Evolutionary conservation across 148 eudicot species (phyloP).

Genomic region (Camellia lanceoleosa): DNA sequence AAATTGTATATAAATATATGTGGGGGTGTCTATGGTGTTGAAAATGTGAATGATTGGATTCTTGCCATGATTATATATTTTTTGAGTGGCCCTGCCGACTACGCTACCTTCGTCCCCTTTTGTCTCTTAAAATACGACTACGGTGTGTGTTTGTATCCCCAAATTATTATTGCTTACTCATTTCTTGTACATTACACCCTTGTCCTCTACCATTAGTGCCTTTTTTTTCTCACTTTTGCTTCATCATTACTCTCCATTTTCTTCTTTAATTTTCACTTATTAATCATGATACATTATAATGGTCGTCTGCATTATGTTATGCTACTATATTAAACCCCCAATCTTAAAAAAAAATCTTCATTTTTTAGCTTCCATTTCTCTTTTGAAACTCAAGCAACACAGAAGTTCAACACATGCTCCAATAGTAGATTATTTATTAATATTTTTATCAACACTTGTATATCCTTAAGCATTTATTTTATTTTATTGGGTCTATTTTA

Average conservation of each 20-base stretch:
- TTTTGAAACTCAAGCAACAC: no score
- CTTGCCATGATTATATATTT: neutral
- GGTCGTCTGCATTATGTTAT: no score
- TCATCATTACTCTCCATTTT: neutral
- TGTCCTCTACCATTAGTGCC: neutral
- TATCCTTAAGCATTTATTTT: no score
- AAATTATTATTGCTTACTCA: neutral
- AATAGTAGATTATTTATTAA: no score
- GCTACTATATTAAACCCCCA: no score
- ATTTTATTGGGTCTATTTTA: no score
- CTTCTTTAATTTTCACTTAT: neutral
- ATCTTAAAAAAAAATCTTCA: no score
- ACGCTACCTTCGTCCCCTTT: neutral
- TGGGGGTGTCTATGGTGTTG: no score
- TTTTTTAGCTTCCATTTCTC: no score
- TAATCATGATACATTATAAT: neutral
- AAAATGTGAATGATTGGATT: neutral
- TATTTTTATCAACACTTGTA: no score
- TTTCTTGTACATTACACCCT: neutral
- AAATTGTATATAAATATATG: no score
- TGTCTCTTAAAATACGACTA: neutral
- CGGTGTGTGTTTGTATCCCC: neutral
- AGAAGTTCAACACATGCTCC: no score
- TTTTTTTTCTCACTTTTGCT: neutral
- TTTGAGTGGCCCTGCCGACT: slow-evolving; percentile 4